Evolutionary conservation across 169 alveolate species (phyloP).

Genomic region (Eimeria praecox): DNA sequence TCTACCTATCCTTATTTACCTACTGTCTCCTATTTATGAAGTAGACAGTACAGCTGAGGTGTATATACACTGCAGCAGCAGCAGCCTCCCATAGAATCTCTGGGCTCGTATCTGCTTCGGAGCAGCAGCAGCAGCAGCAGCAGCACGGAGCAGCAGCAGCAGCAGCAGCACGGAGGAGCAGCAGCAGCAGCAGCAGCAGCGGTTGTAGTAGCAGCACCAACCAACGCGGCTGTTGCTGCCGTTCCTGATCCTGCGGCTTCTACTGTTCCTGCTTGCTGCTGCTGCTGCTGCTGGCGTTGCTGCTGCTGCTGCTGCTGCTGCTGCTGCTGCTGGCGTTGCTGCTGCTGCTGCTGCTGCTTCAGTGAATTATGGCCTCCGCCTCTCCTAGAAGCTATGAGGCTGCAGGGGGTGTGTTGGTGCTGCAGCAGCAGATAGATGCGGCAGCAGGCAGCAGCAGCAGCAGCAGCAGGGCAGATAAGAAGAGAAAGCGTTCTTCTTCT

Average conservation of each 20-base stretch:
- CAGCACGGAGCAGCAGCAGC: not conserved
- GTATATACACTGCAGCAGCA: too few species aligned
- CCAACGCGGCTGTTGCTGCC: not conserved
- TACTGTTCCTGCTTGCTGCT: not conserved
- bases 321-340: not conserved
- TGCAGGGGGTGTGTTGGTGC: not conserved
- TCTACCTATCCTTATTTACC: too few species aligned
- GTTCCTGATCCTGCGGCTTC: not conserved
- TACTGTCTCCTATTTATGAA: too few species aligned
- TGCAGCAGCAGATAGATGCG: not conserved
- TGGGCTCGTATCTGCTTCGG: too few species aligned
- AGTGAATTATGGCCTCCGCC: not conserved
- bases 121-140: not conserved
- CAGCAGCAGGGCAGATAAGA: not conserved
- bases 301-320: slow-evolving; percentile 12
- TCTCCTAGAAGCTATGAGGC: not conserved
- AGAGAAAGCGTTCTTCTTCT: not conserved
- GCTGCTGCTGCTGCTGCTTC: slow-evolving; percentile 23
- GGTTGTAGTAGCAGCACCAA: not conserved
- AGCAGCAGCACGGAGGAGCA: not conserved
- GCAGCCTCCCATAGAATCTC: too few species aligned
- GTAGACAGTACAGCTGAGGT: too few species aligned
- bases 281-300: not conserved
- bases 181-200: not conserved
- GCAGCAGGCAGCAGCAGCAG: not conserved